These are phyloP conservation scores for Neurospora hispaniola DNA, from an alignment of 495 filamentous ascomycete genomes.

Conservation along the genomic window DNA sequence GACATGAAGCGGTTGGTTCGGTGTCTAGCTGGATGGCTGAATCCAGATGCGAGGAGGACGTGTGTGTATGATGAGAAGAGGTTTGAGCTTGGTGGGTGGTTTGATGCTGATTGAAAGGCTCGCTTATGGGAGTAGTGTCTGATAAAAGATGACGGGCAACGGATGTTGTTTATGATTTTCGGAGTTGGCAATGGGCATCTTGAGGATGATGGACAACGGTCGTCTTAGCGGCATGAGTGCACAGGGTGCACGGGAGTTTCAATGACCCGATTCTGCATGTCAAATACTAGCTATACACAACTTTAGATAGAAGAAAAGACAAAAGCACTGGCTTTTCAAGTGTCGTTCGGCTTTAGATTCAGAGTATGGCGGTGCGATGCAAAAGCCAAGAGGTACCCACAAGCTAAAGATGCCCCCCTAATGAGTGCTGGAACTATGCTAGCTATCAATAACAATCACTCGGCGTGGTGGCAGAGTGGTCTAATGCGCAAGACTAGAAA, in stretches of 20 bases:
- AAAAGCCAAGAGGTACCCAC: no score
- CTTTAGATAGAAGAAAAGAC: background rate
- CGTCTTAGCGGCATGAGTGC: background rate
- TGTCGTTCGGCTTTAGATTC: background rate
- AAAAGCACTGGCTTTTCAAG: background rate
- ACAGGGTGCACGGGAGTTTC: background rate
- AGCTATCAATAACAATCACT: background rate
- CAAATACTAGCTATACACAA: background rate
- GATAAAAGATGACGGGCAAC: background rate
- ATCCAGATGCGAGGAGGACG: background rate
- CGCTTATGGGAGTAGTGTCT: background rate
- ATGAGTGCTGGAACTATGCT: no score
- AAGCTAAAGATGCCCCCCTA: no score
- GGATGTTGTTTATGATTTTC: no score
- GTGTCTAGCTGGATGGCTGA: constrained; percentile 9
- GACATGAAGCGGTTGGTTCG: constrained; percentile 39
- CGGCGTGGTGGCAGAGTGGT: background rate
- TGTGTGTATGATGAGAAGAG: constrained; percentile 7
- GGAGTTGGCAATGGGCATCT: no score
- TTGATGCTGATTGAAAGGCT: background rate
- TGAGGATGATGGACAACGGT: background rate
- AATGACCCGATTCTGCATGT: no score
- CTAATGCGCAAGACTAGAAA: background rate
- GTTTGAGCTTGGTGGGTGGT: constrained; percentile 17
- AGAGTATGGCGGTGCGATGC: no score